Base-by-base conservation (phyloP, 2,329 filamentous ascomycete species). In the Bipolaris victoriae region DNA sequence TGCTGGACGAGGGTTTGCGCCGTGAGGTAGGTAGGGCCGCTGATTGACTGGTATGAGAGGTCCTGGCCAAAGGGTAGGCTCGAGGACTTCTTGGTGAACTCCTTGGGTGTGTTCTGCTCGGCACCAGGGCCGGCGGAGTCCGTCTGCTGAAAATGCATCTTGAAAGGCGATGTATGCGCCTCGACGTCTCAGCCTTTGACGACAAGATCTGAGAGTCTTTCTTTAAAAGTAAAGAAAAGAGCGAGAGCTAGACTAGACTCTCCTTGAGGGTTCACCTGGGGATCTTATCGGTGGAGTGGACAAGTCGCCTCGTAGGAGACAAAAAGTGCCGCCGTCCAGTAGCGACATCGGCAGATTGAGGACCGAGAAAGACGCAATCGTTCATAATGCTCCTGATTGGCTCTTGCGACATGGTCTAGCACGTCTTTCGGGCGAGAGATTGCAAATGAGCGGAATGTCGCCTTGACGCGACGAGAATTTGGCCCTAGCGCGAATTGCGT, bases 1-100 rank as follows among this genome's bases (percentile, higher is more conserved):
- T 99, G 95, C 81, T 99, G 95, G 64, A 98, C 90, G 54, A 99
- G 86, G 20, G 92, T 88, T 80, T 99, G 95, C 29, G 92, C 91
- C 39, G 94, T 98, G 60, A 94, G 85, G 79, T 99, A 99, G 54
- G 91, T 95, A 65, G 94, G 91, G 15, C 94, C 95, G 59, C 85
- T 88, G 76, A 98, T 90, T 57, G 81, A 81, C 52, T 79, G 78
- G 58, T 86, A 76, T 33, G 80, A 64, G 55, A 84, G 76, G 59
- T 81, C 68, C 64, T 83, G 81, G 48, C 82, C 82, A 57, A 85
- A 85, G 1, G 83, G 82, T 26, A 84, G 75, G 50, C 77, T 80
- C 15, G 80, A 79, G 4, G 81, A 82, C 68, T 80, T 77, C 55
- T 79, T 70, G 41, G 64, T 67, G 69, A 78, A 80, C 53, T 63